Conservation (phyloP, 2,329 filamentous ascomycete genomes). For the Clarireedia homoeocarpa region DNA sequence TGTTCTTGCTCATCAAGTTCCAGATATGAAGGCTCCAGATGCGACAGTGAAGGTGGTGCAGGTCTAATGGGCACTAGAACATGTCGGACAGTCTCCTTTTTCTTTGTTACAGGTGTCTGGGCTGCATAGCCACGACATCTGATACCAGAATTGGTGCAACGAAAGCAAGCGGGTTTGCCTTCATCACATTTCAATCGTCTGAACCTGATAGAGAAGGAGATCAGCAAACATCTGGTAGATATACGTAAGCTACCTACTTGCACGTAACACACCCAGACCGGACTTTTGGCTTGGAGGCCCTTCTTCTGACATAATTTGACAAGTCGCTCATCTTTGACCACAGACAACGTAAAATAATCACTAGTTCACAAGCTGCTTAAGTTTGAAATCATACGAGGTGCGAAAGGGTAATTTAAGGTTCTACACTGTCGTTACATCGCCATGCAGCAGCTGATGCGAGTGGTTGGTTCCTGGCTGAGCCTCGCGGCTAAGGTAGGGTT, state of each 20-base stretch:
- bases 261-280: constrained; percentile 3
- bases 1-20: constrained; percentile 15
- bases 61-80: constrained; percentile 12
- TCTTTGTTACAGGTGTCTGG: constrained; percentile 1
- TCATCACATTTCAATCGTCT: constrained; percentile 27
- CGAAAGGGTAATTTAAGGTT: neutral
- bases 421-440: neutral
- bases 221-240: neutral
- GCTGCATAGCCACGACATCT: constrained; percentile 25
- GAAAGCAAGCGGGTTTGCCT: constrained; percentile 21
- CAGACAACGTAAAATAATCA: neutral
- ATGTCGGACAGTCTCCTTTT: constrained; percentile 1
- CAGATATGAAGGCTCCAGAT: constrained; percentile 6
- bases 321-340: neutral
- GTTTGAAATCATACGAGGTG: neutral
- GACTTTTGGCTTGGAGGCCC: constrained; percentile 8
- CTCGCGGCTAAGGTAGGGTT: neutral
- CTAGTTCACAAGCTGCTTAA: neutral
- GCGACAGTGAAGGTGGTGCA: constrained; percentile 11
- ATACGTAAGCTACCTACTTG: constrained; percentile 23
- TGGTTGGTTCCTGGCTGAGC: neutral
- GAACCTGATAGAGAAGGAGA: constrained; percentile 14
- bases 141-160: constrained; percentile 23
- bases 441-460: neutral
- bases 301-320: constrained; percentile 6